A percentile compares a stretch with the other conserved stretches of the same genome.
These are phyloP conservation scores for Leptomonas pyrrhocoris DNA, from an alignment of 208 protist species.

Conservation along the genomic window DNA sequence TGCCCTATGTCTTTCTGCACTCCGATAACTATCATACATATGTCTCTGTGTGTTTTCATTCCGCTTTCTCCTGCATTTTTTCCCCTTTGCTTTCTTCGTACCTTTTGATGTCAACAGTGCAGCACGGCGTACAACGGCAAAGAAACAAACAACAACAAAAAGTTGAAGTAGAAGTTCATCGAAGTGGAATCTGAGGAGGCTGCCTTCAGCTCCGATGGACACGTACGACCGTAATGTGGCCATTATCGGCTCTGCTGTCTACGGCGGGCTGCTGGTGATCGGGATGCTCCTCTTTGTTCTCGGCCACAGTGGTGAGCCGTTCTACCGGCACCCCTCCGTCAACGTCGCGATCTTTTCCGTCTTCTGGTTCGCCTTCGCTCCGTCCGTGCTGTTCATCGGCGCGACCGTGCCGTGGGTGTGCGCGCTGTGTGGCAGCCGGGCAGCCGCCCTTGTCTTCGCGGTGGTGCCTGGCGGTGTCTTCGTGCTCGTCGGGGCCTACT, in stretches of 20 bases:
- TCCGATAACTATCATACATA: too few species aligned
- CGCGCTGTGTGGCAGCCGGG: constrained; percentile 38
- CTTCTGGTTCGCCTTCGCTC: constrained; percentile 48
- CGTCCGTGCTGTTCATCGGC: constrained; percentile 53
- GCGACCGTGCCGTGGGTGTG: constrained; percentile 56
- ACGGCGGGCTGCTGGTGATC: constrained; percentile 42
- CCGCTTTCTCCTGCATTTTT: not conserved
- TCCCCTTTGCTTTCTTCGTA: not conserved
- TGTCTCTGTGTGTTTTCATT: too few species aligned
- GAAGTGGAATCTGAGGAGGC: not conserved
- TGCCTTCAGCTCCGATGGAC: constrained; percentile 20
- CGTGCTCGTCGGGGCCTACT: constrained; percentile 35
- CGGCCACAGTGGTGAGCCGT: constrained; percentile 15
- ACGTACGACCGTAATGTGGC: constrained; percentile 45
- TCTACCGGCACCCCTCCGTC: constrained; percentile 31
- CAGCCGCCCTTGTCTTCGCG: constrained; percentile 42
- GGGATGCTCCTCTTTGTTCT: constrained; percentile 49
- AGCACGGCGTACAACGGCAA: too few species aligned
- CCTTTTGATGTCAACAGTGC: too few species aligned
- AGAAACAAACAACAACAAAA: not conserved
- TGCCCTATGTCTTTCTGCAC: too few species aligned
- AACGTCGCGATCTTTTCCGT: constrained; percentile 45
- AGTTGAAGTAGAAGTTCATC: not conserved
- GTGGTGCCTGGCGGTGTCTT: constrained; percentile 52
- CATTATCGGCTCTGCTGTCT: constrained; percentile 50